A percentile compares a stretch with the other conserved stretches of the same genome.
These are phyloP conservation scores for Lyophyllum decastes DNA, from an alignment of 768 basidiomycete species.

Conservation along the genomic window DNA sequence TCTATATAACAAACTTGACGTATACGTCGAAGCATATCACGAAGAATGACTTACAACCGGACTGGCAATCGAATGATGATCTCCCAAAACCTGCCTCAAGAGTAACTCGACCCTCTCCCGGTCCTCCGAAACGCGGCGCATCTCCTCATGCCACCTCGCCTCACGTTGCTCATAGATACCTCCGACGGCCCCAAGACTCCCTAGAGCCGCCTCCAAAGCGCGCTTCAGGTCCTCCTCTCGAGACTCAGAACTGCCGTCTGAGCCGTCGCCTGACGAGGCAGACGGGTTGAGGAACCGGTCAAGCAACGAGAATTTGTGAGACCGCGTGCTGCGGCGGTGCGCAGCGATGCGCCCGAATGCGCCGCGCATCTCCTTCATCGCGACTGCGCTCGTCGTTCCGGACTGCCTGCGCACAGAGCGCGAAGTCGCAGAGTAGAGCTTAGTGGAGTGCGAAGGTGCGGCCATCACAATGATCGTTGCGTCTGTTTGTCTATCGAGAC, in stretches of 20 bases:
- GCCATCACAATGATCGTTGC: slow-evolving; percentile 75
- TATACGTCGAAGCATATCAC: not conserved
- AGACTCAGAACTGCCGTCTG: slow-evolving; percentile 51
- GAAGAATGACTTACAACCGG: not conserved
- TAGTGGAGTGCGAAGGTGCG: slow-evolving; percentile 71
- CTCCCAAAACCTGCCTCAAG: slow-evolving; percentile 62
- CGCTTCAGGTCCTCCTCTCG: slow-evolving; percentile 68
- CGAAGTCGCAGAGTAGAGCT: slow-evolving; percentile 63
- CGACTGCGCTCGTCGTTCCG: slow-evolving; percentile 42
- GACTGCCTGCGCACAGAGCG: slow-evolving; percentile 67
- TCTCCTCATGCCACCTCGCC: slow-evolving; percentile 70
- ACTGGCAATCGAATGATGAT: slow-evolving; percentile 10
- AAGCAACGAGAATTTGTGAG: slow-evolving; percentile 43
- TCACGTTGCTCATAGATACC: slow-evolving; percentile 71
- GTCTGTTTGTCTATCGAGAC: slow-evolving; percentile 79
- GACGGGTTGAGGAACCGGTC: slow-evolving; percentile 51
- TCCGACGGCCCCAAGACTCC: slow-evolving; percentile 63
- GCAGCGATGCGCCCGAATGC: slow-evolving; percentile 62
- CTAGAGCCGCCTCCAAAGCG: slow-evolving; percentile 67
- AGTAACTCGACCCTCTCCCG: slow-evolving; percentile 67
- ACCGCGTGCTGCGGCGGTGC: slow-evolving; percentile 49
- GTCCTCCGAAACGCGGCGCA: slow-evolving; percentile 64
- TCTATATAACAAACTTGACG: not conserved
- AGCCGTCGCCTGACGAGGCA: slow-evolving; percentile 49
- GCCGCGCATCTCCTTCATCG: slow-evolving; percentile 52